A percentile compares a stretch with the other conserved stretches of the same genome.
These are phyloP conservation scores for Leishmania turanica DNA, from an alignment of 208 protist species.

Conservation along the genomic window DNA sequence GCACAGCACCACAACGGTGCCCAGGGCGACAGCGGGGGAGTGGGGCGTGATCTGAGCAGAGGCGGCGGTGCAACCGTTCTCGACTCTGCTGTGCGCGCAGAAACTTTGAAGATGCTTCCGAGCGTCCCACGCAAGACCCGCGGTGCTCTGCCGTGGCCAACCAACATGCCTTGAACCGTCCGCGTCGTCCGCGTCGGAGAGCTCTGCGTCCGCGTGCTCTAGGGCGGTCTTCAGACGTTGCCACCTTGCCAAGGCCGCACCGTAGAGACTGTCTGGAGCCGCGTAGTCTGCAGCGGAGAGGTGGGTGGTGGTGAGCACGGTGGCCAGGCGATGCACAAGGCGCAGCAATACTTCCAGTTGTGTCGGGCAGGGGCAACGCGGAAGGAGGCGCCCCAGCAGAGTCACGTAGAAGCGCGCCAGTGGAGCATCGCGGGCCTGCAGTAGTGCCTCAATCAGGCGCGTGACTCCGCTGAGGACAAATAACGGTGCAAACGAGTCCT, in stretches of 20 bases:
- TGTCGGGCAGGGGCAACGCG: constrained; percentile 35
- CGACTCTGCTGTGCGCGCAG: neutral
- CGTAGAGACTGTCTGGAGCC: constrained; percentile 7
- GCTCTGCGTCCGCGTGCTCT: constrained; percentile 3
- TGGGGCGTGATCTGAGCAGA: neutral
- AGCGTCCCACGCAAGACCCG: constrained; percentile 2
- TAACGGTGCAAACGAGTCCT: constrained; percentile 40
- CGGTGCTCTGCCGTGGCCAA: constrained; percentile 1
- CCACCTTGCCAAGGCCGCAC: constrained; percentile 8
- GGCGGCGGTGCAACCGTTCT: neutral
- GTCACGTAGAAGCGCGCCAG: constrained; percentile 60
- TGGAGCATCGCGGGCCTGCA: constrained; percentile 52
- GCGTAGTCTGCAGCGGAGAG: constrained; percentile 11
- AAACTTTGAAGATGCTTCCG: neutral
- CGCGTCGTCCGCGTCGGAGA: neutral
- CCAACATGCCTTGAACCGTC: neutral
- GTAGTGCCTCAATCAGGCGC: constrained; percentile 24
- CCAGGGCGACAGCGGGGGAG: neutral
- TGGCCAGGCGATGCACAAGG: constrained; percentile 39
- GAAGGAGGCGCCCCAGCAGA: constrained; percentile 36
- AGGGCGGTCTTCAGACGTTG: constrained; percentile 2
- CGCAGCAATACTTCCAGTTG: constrained; percentile 34
- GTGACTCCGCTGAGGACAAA: constrained; percentile 39
- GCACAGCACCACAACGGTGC: constrained; percentile 12
- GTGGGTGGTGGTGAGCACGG: constrained; percentile 18